Percentiles rank a stretch among this genome's conserved stretches.
Evolutionary conservation across 108 stramenopile genomes (phyloP).

Genomic region (Stephanodiscus minutulus): DNA sequence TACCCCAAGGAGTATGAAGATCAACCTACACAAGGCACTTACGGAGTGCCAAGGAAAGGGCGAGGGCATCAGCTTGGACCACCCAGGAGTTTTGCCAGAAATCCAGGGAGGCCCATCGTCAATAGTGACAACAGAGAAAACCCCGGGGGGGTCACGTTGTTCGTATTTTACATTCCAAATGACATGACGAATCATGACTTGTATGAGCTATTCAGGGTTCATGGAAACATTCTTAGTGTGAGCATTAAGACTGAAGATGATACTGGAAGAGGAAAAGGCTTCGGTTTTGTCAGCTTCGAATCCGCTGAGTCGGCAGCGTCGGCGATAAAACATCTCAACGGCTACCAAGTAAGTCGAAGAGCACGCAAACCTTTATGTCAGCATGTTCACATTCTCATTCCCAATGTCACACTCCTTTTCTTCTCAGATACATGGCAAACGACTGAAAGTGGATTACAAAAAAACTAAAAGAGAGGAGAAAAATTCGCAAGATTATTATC

Average conservation of each 20-base stretch:
- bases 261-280: slow-evolving; percentile 93
- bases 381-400: background rate
- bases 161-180: slow-evolving; percentile 98
- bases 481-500: slow-evolving; percentile 12
- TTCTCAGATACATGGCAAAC: slow-evolving; percentile 85
- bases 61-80: slow-evolving; percentile 18
- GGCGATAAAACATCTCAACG: slow-evolving; percentile 96
- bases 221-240: slow-evolving; percentile 92
- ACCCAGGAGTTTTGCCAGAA: slow-evolving; percentile 21
- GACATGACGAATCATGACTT: slow-evolving; percentile 94
- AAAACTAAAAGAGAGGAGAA: slow-evolving; percentile 26
- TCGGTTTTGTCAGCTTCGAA: slow-evolving; percentile 97
- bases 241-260: slow-evolving; percentile 96
- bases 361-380: background rate
- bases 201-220: slow-evolving; percentile 85
- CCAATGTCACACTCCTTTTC: slow-evolving; percentile 3
- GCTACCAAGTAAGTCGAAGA: slow-evolving; percentile 72
- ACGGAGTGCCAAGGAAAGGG: slow-evolving; percentile 10
- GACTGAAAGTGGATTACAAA: slow-evolving; percentile 90
- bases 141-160: slow-evolving; percentile 94
- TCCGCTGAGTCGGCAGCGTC: slow-evolving; percentile 83
- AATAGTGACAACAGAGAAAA: slow-evolving; percentile 47
- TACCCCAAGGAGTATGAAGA: slow-evolving; percentile 26
- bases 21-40: slow-evolving; percentile 12
- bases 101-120: slow-evolving; percentile 45